Evolutionary conservation across 148 eudicot species (phyloP).

Genomic region (Salicornia ramosissima): DNA sequence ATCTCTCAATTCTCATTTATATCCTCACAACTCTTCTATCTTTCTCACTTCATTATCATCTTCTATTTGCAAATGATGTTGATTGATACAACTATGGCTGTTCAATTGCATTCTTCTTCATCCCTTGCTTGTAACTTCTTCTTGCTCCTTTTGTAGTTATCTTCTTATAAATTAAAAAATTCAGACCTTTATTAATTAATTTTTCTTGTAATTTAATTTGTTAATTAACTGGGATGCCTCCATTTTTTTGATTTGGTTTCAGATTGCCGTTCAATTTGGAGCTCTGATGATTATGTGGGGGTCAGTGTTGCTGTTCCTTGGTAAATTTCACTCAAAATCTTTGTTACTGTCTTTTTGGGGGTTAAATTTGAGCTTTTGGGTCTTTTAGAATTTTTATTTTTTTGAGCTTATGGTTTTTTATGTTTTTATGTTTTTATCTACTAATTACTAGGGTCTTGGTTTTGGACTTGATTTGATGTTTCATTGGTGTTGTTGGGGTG

Average conservation of each 20-base stretch:
- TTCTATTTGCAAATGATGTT: conserved; percentile 35
- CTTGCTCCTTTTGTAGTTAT: neutral
- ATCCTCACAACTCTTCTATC: too few species aligned
- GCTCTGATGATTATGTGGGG: conserved; percentile 24
- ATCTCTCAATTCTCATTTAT: neutral
- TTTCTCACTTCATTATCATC: neutral
- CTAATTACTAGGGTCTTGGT: too few species aligned
- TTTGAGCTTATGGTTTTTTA: neutral
- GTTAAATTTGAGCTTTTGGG: neutral
- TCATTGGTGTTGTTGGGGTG: neutral
- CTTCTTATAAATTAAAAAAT: neutral
- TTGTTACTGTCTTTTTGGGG: neutral
- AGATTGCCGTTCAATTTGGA: conserved; percentile 39
- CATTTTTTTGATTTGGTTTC: conserved; percentile 11
- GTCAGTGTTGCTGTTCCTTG: conserved; percentile 24
- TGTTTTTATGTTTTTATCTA: neutral
- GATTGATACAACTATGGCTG: conserved; percentile 51
- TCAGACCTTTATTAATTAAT: conserved; percentile 8
- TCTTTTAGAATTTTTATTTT: neutral
- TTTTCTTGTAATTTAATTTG: neutral
- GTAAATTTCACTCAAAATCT: conserved; percentile 20
- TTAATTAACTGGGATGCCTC: conserved; percentile 7
- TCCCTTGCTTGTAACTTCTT: conserved; percentile 33
- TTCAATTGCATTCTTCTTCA: conserved; percentile 49
- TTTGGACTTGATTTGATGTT: conserved; percentile 5